Conservation (phyloP, 2,329 filamentous ascomycete genomes). For the Tolypocladium ophioglossoides region DNA sequence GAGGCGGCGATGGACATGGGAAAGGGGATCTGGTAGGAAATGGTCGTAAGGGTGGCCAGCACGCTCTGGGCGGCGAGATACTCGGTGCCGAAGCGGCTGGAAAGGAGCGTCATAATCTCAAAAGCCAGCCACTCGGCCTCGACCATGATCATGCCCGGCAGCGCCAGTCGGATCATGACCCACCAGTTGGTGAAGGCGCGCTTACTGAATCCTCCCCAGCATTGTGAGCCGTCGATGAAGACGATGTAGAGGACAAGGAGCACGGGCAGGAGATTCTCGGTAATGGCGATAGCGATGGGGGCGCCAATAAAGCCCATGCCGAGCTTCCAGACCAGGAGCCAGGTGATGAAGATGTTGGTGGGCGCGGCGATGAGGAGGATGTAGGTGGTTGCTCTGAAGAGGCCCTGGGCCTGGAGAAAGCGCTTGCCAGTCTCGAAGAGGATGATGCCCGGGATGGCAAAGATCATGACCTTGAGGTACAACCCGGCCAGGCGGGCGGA, state of each 20-base stretch:
- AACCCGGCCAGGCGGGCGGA: slow-evolving; percentile 57
- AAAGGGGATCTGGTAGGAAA: slow-evolving; percentile 89
- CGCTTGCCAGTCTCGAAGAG: slow-evolving; percentile 71
- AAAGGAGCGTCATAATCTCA: slow-evolving; percentile 76
- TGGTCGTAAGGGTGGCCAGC: slow-evolving; percentile 63
- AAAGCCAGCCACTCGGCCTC: slow-evolving; percentile 90
- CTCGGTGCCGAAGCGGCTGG: slow-evolving; percentile 68
- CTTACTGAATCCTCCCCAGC: slow-evolving; percentile 72
- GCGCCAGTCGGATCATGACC: slow-evolving; percentile 71
- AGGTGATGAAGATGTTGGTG: slow-evolving; percentile 68
- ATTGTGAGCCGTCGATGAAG: slow-evolving; percentile 63
- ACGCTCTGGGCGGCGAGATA: slow-evolving; percentile 83
- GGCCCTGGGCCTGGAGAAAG: slow-evolving; percentile 72
- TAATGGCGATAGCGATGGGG: slow-evolving; percentile 69
- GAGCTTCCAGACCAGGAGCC: slow-evolving; percentile 65
- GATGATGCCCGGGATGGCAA: slow-evolving; percentile 66
- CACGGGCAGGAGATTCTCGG: slow-evolving; percentile 65
- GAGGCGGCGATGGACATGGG: slow-evolving; percentile 80
- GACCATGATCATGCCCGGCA: slow-evolving; percentile 89
- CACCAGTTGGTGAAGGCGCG: slow-evolving; percentile 67
- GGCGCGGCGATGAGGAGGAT: slow-evolving; percentile 68
- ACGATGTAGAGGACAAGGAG: slow-evolving; percentile 70
- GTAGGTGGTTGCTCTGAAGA: slow-evolving; percentile 70
- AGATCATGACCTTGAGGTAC: slow-evolving; percentile 62
- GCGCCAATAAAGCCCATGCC: slow-evolving; percentile 67